Base-by-base conservation (phyloP, 345 rosid species). In the Acer campestre region DNA sequence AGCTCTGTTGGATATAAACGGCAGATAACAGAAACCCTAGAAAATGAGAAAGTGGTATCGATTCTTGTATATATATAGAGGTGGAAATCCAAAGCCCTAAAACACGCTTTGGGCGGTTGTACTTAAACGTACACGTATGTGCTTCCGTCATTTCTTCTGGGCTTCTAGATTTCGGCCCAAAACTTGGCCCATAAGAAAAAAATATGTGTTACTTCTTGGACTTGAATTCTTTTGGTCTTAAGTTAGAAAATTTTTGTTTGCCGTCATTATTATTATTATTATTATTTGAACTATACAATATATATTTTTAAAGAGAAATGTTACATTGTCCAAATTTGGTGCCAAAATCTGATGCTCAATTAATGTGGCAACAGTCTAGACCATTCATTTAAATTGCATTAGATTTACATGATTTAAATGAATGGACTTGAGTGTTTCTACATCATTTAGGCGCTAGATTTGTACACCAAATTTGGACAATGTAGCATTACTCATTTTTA, bases 61-160 rank as follows among this genome's bases (percentile, higher is more conserved):
- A 18, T 18, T 10, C 10, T 40, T 29, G 7, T 71, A 55, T 71
- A 70, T 51, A 10, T 17, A 31, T 12, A 2, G n/a, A 17, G 12
- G 27, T 46, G 17, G 7, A 23, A 10, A 46, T 46, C 12, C 14
- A 59, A 71, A 71, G 55, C 74, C 74, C 74, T 71, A 70, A 53
- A 58, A 10, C 17, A 17, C 70, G 49, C 49, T 67, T 67, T 20
- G 13, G 70, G 6, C 46, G 25, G 49, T 67, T 67, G 23, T 38
- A 67, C 49, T 10, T 67, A 6, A 2, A 67, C 25, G 49, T 67
- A 42, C 27, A 67, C 74, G 74, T 6, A 40, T 27, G 64, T 14
- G 29, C 74, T 55, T 71, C 48, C 48, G 74, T 71, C 64, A 31
- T 18, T 67, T 42, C 6, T 67, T 3, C 2, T 31, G 25, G 48